These are phyloP conservation scores for Camelina hispida DNA, from an alignment of 345 rosid species.

Conservation along the genomic window DNA sequence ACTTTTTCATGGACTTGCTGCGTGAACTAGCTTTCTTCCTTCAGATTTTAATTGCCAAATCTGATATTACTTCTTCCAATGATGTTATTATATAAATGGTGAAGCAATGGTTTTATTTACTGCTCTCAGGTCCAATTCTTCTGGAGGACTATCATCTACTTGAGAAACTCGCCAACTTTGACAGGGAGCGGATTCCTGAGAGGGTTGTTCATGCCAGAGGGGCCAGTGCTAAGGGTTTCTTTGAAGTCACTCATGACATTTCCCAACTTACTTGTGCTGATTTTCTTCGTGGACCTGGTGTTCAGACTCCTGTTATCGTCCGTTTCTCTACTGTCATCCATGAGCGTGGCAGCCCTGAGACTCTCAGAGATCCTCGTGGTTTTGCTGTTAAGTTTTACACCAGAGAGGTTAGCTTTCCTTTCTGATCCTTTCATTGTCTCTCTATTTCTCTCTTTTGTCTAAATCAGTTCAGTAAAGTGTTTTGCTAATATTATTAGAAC, in stretches of 20 bases:
- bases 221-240: conserved; percentile 98
- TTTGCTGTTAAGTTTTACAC: conserved; percentile 98
- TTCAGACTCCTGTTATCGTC: conserved; percentile 92
- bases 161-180: conserved; percentile 92
- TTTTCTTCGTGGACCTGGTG: conserved; percentile 92
- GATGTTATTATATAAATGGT: background rate
- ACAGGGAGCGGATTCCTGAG: conserved; percentile 94
- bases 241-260: conserved; percentile 94
- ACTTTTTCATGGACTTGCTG: background rate
- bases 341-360: conserved; percentile 99
- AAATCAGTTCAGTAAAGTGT: too few relatives aligned
- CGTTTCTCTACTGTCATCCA: conserved; percentile 99
- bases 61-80: background rate
- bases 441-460: too few relatives aligned
- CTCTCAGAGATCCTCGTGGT: conserved; percentile 94
- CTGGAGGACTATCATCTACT: conserved; percentile 96
- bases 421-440: conserved; percentile 8
- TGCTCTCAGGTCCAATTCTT: conserved; percentile 89
- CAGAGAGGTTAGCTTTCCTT: conserved; percentile 71
- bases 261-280: conserved; percentile 84
- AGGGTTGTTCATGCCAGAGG: conserved; percentile 99
- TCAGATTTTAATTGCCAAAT: conserved; percentile 6
- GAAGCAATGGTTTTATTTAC: background rate
- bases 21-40: conserved; percentile 5
- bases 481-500: background rate